phyloP scores from a whole-genome alignment of 768 basidiomycete genomes.

The Podaxis rugospora region DNA sequence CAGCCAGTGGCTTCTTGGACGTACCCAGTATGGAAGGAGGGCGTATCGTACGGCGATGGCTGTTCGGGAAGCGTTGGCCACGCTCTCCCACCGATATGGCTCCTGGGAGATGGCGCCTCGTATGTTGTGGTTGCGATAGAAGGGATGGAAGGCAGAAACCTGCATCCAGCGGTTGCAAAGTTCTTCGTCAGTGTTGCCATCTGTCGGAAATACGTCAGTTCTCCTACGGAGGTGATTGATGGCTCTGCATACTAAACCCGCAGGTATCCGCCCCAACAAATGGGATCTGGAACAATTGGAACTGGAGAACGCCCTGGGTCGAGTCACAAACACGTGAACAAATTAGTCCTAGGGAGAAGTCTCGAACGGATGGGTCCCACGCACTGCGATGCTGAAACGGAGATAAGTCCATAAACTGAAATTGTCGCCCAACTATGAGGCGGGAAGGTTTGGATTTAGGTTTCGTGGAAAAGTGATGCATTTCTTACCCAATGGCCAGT shows the following conservation, averaged over 20 bases:
- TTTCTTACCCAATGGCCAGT: conserved; percentile 63
- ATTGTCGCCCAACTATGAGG: conserved; percentile 68
- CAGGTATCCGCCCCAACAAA: conserved; percentile 82
- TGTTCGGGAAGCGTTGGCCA: conserved; percentile 66
- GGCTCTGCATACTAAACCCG: conserved; percentile 42
- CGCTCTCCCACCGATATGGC: conserved; percentile 78
- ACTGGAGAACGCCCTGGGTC: conserved; percentile 67
- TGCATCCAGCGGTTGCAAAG: conserved; percentile 86
- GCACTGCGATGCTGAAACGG: conserved; percentile 50
- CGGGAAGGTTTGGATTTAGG: conserved; percentile 7
- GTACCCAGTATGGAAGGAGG: conserved; percentile 75
- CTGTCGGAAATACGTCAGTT: conserved; percentile 16
- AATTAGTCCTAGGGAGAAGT: conserved; percentile 3
- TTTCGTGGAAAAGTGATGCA: conserved; percentile 9
- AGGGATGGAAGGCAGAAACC: conserved; percentile 77
- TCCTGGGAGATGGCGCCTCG: conserved; percentile 70
- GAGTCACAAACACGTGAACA: conserved; percentile 5
- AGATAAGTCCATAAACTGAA: conserved; percentile 73
- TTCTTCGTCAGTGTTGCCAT: conserved; percentile 73
- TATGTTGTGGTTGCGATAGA: conserved; percentile 77
- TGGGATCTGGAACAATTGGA: conserved; percentile 81
- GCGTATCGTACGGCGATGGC: conserved; percentile 71
- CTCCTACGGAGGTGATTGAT: conserved; percentile 16
- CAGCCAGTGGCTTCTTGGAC: conserved; percentile 18
- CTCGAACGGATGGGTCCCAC: conserved; percentile 17